Conservation (phyloP, 1,284 basidiomycete genomes). For the Naganishia cerealis region DNA sequence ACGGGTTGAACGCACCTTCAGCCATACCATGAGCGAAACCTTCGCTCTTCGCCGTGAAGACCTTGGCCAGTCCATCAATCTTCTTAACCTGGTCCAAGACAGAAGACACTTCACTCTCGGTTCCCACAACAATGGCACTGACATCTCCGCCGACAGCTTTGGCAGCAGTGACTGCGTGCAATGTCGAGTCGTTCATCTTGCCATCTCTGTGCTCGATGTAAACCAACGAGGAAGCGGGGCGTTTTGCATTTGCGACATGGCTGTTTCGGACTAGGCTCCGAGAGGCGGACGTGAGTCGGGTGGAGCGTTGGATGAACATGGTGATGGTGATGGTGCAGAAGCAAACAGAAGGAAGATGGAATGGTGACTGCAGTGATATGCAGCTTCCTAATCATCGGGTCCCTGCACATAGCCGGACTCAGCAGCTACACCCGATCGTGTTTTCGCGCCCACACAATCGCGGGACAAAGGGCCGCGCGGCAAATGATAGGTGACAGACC, state of each 20-base stretch:
- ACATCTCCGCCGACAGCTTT: conserved; percentile 71
- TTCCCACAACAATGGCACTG: conserved; percentile 72
- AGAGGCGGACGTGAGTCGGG: conserved; percentile 2
- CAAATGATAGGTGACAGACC: not conserved
- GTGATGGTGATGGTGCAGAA: not conserved
- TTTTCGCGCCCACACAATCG: not conserved
- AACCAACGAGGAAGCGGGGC: conserved; percentile 63
- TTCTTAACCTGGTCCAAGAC: conserved; percentile 77
- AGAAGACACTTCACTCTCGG: conserved; percentile 66
- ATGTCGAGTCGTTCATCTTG: conserved; percentile 75
- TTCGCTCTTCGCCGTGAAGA: conserved; percentile 55
- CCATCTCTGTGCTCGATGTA: conserved; percentile 85
- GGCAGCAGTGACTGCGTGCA: conserved; percentile 87
- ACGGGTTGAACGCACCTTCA: conserved; percentile 51
- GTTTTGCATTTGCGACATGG: conserved; percentile 10
- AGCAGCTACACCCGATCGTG: not conserved
- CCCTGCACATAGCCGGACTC: conserved; percentile 8
- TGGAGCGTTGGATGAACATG: conserved; percentile 9
- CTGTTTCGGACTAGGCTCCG: conserved; percentile 9
- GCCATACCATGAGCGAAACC: conserved; percentile 54
- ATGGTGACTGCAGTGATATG: not conserved
- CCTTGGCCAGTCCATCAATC: conserved; percentile 54
- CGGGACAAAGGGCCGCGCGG: not conserved
- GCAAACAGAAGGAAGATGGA: not conserved
- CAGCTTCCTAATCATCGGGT: conserved; percentile 2